Conservation (phyloP, 2,329 filamentous ascomycete species). For the Laburnicola sp. region DNA sequence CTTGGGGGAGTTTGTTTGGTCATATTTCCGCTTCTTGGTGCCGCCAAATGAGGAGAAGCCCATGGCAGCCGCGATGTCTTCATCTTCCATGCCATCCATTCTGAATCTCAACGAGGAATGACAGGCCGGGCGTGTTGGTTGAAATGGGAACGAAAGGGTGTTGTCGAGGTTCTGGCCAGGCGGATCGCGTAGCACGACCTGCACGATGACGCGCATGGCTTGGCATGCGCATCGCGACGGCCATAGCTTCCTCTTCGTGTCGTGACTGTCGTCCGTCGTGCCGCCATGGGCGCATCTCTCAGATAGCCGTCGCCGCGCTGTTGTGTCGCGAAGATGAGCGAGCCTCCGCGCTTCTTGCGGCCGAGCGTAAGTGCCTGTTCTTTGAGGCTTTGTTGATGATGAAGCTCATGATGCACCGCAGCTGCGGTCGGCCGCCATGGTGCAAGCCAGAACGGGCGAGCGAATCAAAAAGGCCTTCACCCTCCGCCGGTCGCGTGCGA, state of each 20-base stretch:
- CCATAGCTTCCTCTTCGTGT: not conserved
- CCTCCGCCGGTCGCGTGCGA: slow-evolving; percentile 56
- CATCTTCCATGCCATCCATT: slow-evolving; percentile 42
- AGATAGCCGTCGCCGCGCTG: not conserved
- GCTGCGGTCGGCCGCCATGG: slow-evolving; percentile 82
- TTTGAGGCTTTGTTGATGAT: not conserved
- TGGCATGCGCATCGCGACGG: slow-evolving; percentile 5
- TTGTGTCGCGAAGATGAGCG: slow-evolving; percentile 27
- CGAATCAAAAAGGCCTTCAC: slow-evolving; percentile 79
- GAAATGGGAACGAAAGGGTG: not conserved
- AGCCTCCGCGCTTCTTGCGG: slow-evolving; percentile 39
- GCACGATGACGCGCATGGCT: slow-evolving; percentile 3
- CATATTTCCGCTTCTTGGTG: slow-evolving; percentile 69
- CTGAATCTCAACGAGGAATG: not conserved
- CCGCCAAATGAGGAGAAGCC: slow-evolving; percentile 74
- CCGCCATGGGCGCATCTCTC: slow-evolving; percentile 5
- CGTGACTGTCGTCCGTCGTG: not conserved
- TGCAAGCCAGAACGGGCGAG: slow-evolving; percentile 83
- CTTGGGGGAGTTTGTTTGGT: slow-evolving; percentile 59
- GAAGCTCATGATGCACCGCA: slow-evolving; percentile 44
- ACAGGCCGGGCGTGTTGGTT: too few species aligned
- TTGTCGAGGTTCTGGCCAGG: not conserved
- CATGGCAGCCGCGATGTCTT: slow-evolving; percentile 68
- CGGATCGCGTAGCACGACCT: not conserved
- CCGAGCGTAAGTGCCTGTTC: slow-evolving; percentile 37